Evolutionary conservation across 2,329 filamentous ascomycete genomes (phyloP), one percentile per base, ranked within the genome.

Genomic region (Thielaviopsis populi): DNA sequence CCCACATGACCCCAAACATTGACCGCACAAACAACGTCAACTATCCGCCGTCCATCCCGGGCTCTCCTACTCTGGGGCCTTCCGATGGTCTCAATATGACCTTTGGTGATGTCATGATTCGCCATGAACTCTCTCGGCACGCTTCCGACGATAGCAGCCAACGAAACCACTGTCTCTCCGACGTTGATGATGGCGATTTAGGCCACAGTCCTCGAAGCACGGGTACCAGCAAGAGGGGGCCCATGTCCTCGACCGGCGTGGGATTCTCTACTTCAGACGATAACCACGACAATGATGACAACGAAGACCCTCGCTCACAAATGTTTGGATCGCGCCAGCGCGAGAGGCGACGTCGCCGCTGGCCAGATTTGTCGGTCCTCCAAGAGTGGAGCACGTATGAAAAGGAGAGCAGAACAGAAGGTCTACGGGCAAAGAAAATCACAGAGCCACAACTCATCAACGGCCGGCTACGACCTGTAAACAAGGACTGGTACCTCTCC

Each of bases 371-470:
- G 17, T 78, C 83, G 0, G 83, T 89, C 4, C 76, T 99, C 11
- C 89, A 96, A 66, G 89, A 95, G 68, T 99, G 91, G 91, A 90
- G 87, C 67, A 82, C 82, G 3, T 85, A 92, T 68, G 94, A 99
- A 73, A 96, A 95, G 73, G 91, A 96, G 71, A 86, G 86, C 65
- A 83, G 89, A 62, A 92, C 83, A 62, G 89, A 94, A 65, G 89
- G 88, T 63, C 83, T 89, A 48, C 84, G 91, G 2, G 87, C 88
- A 58, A 96, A 96, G 76, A 94, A 88, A 73, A 92, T 97, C 68
- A 95, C 87, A 5, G 94, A 99, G 72, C 94, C 94, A 10, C 85
- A 96, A 70, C 83, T 97, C 69, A 86, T 99, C 66, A 92, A 92
- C 66, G 94, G 94, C 0, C 83, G 94, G 63, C 76, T 99, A 54